Conservation (phyloP, 2,329 filamentous ascomycete genomes). For the Fusarium chuoi region DNA sequence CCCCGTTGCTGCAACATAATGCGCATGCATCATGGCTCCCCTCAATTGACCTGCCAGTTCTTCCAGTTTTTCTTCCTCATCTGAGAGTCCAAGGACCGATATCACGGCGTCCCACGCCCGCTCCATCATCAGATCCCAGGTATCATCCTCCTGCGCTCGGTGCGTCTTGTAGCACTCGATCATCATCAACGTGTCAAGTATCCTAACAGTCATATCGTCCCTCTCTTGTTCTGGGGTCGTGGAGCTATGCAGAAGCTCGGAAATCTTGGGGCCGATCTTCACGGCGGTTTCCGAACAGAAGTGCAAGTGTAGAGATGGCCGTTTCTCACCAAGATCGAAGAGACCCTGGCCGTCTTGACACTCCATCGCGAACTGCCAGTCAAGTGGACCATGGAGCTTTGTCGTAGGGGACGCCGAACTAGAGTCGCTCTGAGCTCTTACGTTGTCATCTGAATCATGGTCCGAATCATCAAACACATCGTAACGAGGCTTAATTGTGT, state of each 20-base stretch:
- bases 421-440: too few relatives aligned
- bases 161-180: background rate
- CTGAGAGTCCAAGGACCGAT: rapidly evolving
- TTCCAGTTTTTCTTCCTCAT: rapidly evolving
- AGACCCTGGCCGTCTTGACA: background rate
- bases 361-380: background rate
- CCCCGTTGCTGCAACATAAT: background rate
- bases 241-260: rapidly evolving
- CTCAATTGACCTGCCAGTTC: rapidly evolving
- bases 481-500: too few relatives aligned
- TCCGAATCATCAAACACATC: too few relatives aligned
- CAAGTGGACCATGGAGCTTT: background rate
- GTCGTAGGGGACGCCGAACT: too few relatives aligned
- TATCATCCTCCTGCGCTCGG: background rate
- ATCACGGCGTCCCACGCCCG: background rate
- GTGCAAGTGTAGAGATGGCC: background rate
- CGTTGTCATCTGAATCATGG: too few relatives aligned
- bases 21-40: background rate
- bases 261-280: rapidly evolving
- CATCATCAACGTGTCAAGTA: background rate
- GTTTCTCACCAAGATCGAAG: background rate
- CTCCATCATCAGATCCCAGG: background rate
- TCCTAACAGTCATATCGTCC: rapidly evolving
- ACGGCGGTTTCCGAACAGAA: rapidly evolving
- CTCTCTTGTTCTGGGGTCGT: rapidly evolving